Evolutionary conservation across 257 asterid species (phyloP), one percentile per base, ranked within the genome.

Genomic region (Apocynum venetum): DNA sequence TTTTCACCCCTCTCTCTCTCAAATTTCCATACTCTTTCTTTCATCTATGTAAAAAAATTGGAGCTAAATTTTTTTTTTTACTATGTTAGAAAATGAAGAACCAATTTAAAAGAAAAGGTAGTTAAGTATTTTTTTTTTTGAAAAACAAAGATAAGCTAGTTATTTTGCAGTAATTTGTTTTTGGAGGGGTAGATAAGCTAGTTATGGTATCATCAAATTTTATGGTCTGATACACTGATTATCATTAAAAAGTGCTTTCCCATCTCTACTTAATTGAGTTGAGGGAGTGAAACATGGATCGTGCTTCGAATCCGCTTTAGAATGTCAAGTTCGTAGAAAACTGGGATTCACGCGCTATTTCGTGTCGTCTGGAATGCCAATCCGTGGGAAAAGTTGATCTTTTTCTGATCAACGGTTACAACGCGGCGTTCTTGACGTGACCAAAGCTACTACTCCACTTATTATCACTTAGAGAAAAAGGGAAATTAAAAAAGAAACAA

Each of bases 321-420:
- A 56, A 19, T 73, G 76, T 2, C 17, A 13, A 49, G 52, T 20
- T 13, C 52, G 4, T 40, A 20, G 71, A 55, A 61, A 48, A 25
- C 47, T 61, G 73, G 10, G 44, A 40, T 61, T 48, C 59, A 79
- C 78, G 78, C 74, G 68, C 82, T 38, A 40, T 0, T 8, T 44
- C 59, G 12, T n/a, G 61, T 35, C 35, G 43, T 9, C 19, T 38
- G 11, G 12, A 40, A 36, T 40, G 53, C 53, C 57, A 19, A 41
- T 5, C 8, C 36, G 12, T 17, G 25, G 35, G 40, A 64, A 52
- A 63, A 75, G 53, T 52, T 13, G 36, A 14, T 52, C 52, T 61
- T 63, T 63, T 72, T n/a, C 31, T 38, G 49, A 75, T 69, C 60
- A 48, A 75, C 79, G 52, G 76, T 74, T 67, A 53, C 51, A 15